Evolutionary conservation across 2,329 filamentous ascomycete species (phyloP), one percentile per base, ranked within the genome.

Genomic region (Fonsecaea erecta): DNA sequence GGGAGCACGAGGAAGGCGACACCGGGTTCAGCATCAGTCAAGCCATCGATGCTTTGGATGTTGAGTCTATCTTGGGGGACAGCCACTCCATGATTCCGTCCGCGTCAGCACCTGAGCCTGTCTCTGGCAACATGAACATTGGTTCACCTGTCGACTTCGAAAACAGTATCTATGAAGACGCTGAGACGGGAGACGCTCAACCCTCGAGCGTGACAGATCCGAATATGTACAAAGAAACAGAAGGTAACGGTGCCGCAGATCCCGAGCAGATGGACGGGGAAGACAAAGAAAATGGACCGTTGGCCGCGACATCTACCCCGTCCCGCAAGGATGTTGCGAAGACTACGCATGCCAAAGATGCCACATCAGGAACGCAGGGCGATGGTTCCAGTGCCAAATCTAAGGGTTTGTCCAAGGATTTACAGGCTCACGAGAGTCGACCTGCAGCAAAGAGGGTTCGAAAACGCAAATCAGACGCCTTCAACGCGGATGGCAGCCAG

Each of bases 11-110:
- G 6, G 56, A 60, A 51, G 35, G 30, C 35, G 62, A 60, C 11
- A 26, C 51, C 35, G 51, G 51, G 18, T 51, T 68, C 8, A 62
- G 34, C 30, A 30, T 62, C n/a, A 32, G 62, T 12, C 35, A 66
- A 58, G 63, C 63, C 7, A 52, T 63, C 24, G 60, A 63, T 26
- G 52, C 37, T 26, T 28, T 67, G 32, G 64, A 68, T 8, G 61
- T 54, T 16, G 63, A 62, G n/a, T 68, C 65, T 12, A 43, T 60
- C 2, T 65, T 67, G 32, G 61, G 65, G 1, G 61, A 61, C 24
- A 54, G 24, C 52, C 55, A 51, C 43, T n/a, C 46, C 12, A n/a
- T 37, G 3, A 34, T 35, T 21, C 56, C 55, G 3, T 32, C 56
- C 43, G 24, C 62, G 26, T 26, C 21, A 21, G 24, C 53, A 8